Evolutionary conservation across 2,329 filamentous ascomycete genomes (phyloP).

Genomic region (Neofusicoccum kwambonambiense): DNA sequence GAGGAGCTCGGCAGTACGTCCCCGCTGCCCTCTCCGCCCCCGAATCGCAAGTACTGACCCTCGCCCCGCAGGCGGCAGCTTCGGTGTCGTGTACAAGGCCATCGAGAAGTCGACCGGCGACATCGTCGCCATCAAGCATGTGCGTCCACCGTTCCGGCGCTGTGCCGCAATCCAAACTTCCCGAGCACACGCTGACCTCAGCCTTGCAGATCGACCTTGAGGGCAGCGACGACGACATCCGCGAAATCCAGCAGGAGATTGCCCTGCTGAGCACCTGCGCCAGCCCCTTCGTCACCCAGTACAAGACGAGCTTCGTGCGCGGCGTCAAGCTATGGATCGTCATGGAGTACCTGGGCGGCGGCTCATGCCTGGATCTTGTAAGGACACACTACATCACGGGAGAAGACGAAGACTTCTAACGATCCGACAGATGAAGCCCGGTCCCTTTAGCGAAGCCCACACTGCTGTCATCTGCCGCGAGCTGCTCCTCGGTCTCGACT

Average conservation of each 20-base stretch:
- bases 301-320: conserved; percentile 93
- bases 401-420: conserved; percentile 25
- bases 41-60: background rate
- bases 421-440: conserved; percentile 73
- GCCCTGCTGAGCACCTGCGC: conserved; percentile 91
- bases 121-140: conserved; percentile 94
- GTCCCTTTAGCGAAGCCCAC: conserved; percentile 81
- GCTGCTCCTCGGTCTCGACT: conserved; percentile 84
- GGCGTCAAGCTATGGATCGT: conserved; percentile 99
- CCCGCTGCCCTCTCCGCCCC: background rate
- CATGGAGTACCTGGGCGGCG: conserved; percentile 96
- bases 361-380: conserved; percentile 83
- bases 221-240: conserved; percentile 96
- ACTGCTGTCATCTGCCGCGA: conserved; percentile 95
- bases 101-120: conserved; percentile 89
- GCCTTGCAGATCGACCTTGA: conserved; percentile 79
- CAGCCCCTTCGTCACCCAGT: conserved; percentile 91
- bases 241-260: conserved; percentile 97
- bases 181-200: conserved; percentile 10
- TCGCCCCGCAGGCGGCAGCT: conserved; percentile 71
- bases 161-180: background rate
- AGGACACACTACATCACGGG: background rate
- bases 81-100: conserved; percentile 95
- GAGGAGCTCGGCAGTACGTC: conserved; percentile 89
- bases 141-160: conserved; percentile 45